Evolutionary conservation across 139 green algal species (phyloP), one percentile per base, ranked within the genome.

Genomic region (Prasinococcaceae sp.): DNA sequence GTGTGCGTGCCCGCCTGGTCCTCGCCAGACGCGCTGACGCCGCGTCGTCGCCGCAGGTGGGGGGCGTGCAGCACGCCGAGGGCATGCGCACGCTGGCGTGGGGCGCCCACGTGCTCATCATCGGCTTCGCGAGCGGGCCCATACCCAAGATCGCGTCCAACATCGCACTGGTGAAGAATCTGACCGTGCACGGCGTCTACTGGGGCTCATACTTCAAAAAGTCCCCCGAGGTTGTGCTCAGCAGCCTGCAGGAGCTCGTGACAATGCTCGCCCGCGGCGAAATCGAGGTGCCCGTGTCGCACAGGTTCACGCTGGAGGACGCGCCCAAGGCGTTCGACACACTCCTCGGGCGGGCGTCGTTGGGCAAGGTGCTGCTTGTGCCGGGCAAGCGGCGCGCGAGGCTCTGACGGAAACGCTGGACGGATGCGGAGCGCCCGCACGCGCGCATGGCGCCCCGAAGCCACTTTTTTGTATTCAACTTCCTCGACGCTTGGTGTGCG

Each of bases 151-250:
- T 88, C 22, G 44, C 70, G n/a, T 63, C 81, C 26, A 92, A 92
- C 71, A 70, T 90, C 19, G 61, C 76, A 6, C 66, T 89, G 40
- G 83, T 92, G 0, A 93, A 93, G 70, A 93, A 93, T 61, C 55
- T 77, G 14, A 92, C 82, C 4, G 35, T 82, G 30, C 79, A 84
- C 57, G 82, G 82, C 17, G 26, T 89, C 16, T 92, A 82, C 47
- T 88, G 81, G 81, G 81, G 81, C 20, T 65, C 42, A 27, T 84
- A 89, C 69, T 63, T 81, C 59, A 36, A 62, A 43, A 30, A 80
- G 27, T 9, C 63, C 9, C 82, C 81, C 1, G 41, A 49, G 0
- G 46, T 80, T 29, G 74, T 90, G 44, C 60, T 50, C 17, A 42
- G 55, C 5, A 69, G 53, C 20, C 63, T 92, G 51, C 42, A 70